Evolutionary conservation across 1,284 basidiomycete genomes (phyloP).

Genomic region (Taiwanofungus camphoratus): DNA sequence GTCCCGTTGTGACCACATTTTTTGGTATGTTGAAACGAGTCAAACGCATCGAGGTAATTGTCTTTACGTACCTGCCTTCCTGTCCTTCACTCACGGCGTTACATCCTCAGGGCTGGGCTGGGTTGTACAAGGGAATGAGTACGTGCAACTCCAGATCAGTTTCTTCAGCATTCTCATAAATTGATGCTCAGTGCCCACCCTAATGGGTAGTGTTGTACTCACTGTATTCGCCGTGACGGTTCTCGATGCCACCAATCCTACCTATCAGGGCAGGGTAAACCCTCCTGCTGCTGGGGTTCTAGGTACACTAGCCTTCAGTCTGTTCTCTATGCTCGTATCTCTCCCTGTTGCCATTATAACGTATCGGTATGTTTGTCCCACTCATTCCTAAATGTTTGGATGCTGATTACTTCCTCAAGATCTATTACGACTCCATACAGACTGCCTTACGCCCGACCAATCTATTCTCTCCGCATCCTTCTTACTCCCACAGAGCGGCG

Average conservation of each 20-base stretch:
- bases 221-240: slow-evolving; percentile 52
- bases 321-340: slow-evolving; percentile 67
- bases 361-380: slow-evolving; percentile 53
- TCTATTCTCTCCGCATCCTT: slow-evolving; percentile 64
- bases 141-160: slow-evolving; percentile 25
- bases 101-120: slow-evolving; percentile 57
- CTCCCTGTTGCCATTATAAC: slow-evolving; percentile 79
- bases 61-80: not conserved
- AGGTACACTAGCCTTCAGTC: slow-evolving; percentile 55
- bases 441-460: slow-evolving; percentile 60
- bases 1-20: slow-evolving; percentile 57
- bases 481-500: slow-evolving; percentile 80
- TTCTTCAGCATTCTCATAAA: not conserved
- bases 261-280: slow-evolving; percentile 60
- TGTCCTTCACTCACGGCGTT: too few species aligned
- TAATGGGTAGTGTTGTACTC: slow-evolving; percentile 56
- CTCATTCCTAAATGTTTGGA: not conserved
- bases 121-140: slow-evolving; percentile 84
- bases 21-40: slow-evolving; percentile 72
- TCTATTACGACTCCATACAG: slow-evolving; percentile 84
- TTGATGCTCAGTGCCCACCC: slow-evolving; percentile 55
- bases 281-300: slow-evolving; percentile 66
- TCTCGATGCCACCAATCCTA: slow-evolving; percentile 46
- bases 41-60: slow-evolving; percentile 65
- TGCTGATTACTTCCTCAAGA: slow-evolving; percentile 32